These are phyloP conservation scores for Pezicula radicicola DNA, from an alignment of 2,329 filamentous ascomycete genomes.

Conservation along the genomic window DNA sequence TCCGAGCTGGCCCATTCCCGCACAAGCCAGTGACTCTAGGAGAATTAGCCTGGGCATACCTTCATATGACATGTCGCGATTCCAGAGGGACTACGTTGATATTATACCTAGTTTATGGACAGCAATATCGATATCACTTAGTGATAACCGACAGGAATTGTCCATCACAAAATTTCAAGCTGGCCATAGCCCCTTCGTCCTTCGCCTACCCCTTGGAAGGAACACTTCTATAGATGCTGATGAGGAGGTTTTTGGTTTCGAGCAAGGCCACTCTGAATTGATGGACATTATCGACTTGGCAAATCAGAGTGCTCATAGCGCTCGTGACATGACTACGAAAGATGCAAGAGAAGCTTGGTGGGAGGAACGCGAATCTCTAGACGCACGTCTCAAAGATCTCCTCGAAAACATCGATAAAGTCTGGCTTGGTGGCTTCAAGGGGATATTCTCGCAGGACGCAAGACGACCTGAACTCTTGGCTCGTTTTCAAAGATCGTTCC, in stretches of 20 bases:
- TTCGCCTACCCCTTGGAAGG: conserved; percentile 80
- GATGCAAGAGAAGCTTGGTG: conserved; percentile 85
- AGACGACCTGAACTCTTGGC: conserved; percentile 62
- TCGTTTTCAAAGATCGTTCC: conserved; percentile 75
- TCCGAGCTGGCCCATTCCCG: conserved; percentile 42
- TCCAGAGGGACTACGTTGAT: conserved; percentile 80
- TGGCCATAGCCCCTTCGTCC: conserved; percentile 74
- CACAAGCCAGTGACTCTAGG: conserved; percentile 35
- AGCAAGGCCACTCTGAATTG: conserved; percentile 75
- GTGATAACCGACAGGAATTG: conserved; percentile 78
- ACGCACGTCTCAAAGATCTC: conserved; percentile 72
- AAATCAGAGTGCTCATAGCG: conserved; percentile 78
- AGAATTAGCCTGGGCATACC: conserved; percentile 40
- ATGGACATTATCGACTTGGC: conserved; percentile 77
- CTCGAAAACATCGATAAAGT: conserved; percentile 84
- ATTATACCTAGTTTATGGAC: conserved; percentile 82
- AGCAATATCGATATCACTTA: conserved; percentile 80
- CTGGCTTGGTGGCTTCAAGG: conserved; percentile 93
- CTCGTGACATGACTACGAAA: conserved; percentile 68
- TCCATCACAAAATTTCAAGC: conserved; percentile 83
- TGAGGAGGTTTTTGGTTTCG: conserved; percentile 78
- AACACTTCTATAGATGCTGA: conserved; percentile 79
- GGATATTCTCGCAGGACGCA: conserved; percentile 79
- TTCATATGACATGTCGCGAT: conserved; percentile 53
- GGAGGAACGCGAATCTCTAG: conserved; percentile 77